phyloP scores from a whole-genome alignment of 495 filamentous ascomycete genomes.

The Collariella sp. region DNA sequence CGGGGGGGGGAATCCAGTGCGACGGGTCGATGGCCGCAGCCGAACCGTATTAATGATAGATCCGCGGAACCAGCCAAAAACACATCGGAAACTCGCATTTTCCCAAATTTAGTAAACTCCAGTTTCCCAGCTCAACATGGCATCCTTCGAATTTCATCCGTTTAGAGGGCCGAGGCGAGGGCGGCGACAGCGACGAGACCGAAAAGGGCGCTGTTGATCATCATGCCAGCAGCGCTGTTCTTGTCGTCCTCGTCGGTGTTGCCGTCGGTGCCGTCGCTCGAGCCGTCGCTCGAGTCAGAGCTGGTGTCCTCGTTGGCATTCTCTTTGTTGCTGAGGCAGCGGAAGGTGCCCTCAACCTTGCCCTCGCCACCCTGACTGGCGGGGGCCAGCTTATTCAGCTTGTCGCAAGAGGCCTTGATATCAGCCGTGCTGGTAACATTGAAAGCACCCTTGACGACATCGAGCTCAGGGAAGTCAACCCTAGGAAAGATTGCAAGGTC shows the following conservation, averaged over 20 bases:
- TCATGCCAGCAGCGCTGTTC: conserved; percentile 26
- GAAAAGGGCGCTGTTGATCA: conserved; percentile 32
- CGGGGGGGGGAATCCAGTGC: conserved; percentile 2
- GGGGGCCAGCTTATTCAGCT: conserved; percentile 37
- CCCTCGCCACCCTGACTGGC: conserved; percentile 33
- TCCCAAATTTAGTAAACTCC: not conserved
- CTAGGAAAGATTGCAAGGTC: conserved; percentile 38
- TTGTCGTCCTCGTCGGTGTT: conserved; percentile 17
- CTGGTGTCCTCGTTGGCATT: conserved; percentile 37
- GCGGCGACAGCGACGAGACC: conserved; percentile 33
- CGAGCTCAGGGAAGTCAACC: conserved; percentile 57
- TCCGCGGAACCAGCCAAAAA: not conserved
- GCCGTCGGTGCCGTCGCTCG: conserved; percentile 12
- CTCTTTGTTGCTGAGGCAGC: conserved; percentile 43
- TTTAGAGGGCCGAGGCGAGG: conserved; percentile 29
- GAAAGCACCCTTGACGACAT: conserved; percentile 76
- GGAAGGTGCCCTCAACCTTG: conserved; percentile 52
- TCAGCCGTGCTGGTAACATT: conserved; percentile 68
- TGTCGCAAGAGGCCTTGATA: conserved; percentile 42
- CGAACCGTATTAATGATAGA: not conserved
- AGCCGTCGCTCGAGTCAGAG: conserved; percentile 12
- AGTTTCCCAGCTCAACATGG: not conserved
- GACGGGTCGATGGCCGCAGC: not conserved
- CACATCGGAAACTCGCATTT: not conserved
- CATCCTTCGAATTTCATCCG: not conserved